phyloP scores from a whole-genome alignment of 441 rosid genomes.

The Aleurites moluccanus region DNA sequence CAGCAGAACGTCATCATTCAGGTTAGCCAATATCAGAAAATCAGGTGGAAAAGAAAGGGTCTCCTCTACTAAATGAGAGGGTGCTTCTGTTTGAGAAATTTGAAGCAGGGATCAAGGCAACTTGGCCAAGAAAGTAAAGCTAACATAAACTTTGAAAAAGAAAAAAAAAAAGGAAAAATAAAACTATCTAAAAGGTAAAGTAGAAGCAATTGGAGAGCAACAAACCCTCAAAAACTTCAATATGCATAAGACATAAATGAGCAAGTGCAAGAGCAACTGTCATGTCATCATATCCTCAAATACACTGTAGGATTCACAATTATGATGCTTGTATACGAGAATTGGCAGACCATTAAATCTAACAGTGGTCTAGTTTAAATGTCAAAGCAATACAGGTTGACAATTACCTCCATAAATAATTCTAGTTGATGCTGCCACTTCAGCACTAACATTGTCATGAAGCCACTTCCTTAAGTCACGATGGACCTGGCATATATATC shows the following conservation, averaged over 20 bases:
- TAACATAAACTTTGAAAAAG: not conserved
- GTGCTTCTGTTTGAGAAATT: not conserved
- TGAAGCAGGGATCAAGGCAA: not conserved
- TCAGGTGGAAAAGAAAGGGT: not conserved
- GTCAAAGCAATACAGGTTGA: no score
- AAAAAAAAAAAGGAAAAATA: no score
- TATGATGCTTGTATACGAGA: not conserved
- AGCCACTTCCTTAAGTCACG: slow-evolving; percentile 68
- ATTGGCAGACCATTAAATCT: not conserved
- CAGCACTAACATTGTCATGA: slow-evolving; percentile 46
- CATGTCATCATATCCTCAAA: not conserved
- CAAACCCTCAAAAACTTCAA: not conserved
- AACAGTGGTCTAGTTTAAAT: not conserved
- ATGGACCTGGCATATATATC: slow-evolving; percentile 44
- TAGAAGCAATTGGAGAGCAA: not conserved
- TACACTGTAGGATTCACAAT: not conserved
- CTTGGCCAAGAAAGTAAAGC: not conserved
- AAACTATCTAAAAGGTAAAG: not conserved
- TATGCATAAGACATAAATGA: not conserved
- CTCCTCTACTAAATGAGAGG: not conserved
- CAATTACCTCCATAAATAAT: slow-evolving; percentile 72
- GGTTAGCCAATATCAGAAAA: not conserved
- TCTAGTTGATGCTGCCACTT: slow-evolving; percentile 57
- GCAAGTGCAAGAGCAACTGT: not conserved
- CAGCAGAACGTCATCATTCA: not conserved